phyloP scores from a whole-genome alignment of 2,329 filamentous ascomycete genomes.

The Fusarium floridanum region DNA sequence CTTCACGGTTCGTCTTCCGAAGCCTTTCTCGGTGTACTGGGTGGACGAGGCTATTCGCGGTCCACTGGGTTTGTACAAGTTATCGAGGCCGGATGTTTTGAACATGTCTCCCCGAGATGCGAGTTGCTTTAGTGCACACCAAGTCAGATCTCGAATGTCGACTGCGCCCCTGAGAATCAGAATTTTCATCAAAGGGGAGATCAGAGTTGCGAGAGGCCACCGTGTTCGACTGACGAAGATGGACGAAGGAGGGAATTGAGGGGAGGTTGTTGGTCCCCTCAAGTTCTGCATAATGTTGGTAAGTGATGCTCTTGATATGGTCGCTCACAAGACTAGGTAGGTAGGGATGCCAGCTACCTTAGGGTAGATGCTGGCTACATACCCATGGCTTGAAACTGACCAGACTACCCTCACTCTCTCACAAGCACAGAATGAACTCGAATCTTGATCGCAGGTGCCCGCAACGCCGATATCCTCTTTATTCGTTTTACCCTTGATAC shows the following conservation, averaged over 20 bases:
- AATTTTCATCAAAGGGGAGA: not conserved
- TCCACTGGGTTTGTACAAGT: not conserved
- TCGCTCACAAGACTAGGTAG: not conserved
- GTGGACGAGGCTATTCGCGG: constrained; percentile 7
- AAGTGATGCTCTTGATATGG: not conserved
- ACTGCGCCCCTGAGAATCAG: not conserved
- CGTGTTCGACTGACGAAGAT: constrained; percentile 6
- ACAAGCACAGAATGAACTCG: not conserved
- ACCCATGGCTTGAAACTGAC: not conserved
- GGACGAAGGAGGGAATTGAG: not conserved
- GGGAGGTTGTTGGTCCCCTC: not conserved
- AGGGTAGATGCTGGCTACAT: not conserved
- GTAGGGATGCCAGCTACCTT: not conserved
- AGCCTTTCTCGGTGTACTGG: constrained; percentile 1
- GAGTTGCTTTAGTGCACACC: not conserved
- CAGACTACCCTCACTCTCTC: not conserved
- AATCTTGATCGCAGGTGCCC: constrained; percentile 15
- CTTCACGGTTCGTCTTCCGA: constrained; percentile 32
- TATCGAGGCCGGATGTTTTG: not conserved
- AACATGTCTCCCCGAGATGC: not conserved
- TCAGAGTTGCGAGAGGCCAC: constrained; percentile 9
- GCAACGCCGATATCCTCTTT: constrained; percentile 41
- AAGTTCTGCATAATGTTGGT: not conserved
- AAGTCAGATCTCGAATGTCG: not conserved
- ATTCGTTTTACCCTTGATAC: constrained; percentile 39